Base-by-base conservation (phyloP, 768 basidiomycete genomes). In the Trametes elegans region DNA sequence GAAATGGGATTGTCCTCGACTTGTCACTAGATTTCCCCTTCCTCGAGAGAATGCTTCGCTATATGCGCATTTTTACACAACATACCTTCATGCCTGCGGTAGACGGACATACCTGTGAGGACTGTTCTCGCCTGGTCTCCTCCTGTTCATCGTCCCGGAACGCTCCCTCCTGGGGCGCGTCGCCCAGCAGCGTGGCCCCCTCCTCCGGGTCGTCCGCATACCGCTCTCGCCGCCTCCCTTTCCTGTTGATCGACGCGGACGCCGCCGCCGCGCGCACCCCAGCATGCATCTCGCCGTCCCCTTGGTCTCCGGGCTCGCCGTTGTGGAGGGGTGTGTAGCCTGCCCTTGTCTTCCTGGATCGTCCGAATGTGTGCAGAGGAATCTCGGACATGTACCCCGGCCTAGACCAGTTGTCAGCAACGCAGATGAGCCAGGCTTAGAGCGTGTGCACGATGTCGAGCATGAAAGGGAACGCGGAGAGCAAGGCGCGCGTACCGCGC, bases 1-100 rank as follows among this genome's bases (percentile, higher is more conserved):
- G 76, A 65, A 93, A 91, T 5, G 89, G 86, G 57, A 93, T 78
- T 8, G 84, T 87, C 60, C 91, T 76, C 4, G 91, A 89, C 61
- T 81, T 84, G 69, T 90, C 89, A 61, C 87, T 86, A 40, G 53
- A 40, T 54, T 65, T 64, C 39, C 44, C 65, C 61, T 52, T 69
- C 57, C 44, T 65, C 64, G 39, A 71, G 38, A 64, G 50, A 62
- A 58, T 40, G 8, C 64, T 59, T 54, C 54, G 56, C 71, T 70
- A 54, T 34, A 36, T 38, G 39, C 14, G 27, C 31, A 4, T 11
- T 13, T n/a, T n/a, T n/a, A n/a, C n/a, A 24, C 42, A 11, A 27
- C 16, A 11, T 8, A 19, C 9, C 11, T 10, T 5, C 18, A 31
- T 13, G 18, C n/a, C 2, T 14, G 1, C 36, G 34, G 6, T 16